Evolutionary conservation across 805 yeast genomes (phyloP).

Genomic region (Yamadazyma kitorensis): DNA sequence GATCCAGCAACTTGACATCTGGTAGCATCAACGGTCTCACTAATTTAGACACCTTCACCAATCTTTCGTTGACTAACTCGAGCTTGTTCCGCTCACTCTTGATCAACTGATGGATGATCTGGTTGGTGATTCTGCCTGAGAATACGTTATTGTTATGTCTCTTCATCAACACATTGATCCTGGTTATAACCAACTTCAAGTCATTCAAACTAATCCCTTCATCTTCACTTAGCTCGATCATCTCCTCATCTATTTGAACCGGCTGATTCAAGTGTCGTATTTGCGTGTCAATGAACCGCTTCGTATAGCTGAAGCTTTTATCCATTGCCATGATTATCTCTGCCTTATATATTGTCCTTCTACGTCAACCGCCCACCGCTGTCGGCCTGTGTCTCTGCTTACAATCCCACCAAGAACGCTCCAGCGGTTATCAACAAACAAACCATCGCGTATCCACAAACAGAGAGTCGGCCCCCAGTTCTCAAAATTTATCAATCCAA

Average conservation of each 20-base stretch:
- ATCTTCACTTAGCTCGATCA: slow-evolving; percentile 13
- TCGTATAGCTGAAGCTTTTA: slow-evolving; percentile 24
- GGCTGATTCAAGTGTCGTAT: slow-evolving; percentile 27
- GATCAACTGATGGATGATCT: slow-evolving; percentile 34
- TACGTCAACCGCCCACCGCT: no score
- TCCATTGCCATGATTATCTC: not conserved
- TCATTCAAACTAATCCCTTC: slow-evolving; percentile 9
- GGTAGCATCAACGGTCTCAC: slow-evolving; percentile 29
- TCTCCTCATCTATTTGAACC: slow-evolving; percentile 16
- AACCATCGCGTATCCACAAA: no score
- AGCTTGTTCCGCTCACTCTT: slow-evolving; percentile 31
- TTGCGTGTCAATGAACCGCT: slow-evolving; percentile 32
- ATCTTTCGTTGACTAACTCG: slow-evolving; percentile 23
- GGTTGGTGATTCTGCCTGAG: slow-evolving; percentile 30
- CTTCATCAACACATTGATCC: slow-evolving; percentile 13
- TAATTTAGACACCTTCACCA: slow-evolving; percentile 18
- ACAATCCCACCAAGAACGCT: no score
- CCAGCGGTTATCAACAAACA: no score
- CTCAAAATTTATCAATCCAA: no score
- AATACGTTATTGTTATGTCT: slow-evolving; percentile 27
- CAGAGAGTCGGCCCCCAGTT: no score
- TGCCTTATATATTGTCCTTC: no score
- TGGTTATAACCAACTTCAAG: slow-evolving; percentile 10
- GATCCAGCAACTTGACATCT: slow-evolving; percentile 15
- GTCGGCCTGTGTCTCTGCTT: no score